Conservation (phyloP, 768 basidiomycete species). For the Astraeus odoratus region DNA sequence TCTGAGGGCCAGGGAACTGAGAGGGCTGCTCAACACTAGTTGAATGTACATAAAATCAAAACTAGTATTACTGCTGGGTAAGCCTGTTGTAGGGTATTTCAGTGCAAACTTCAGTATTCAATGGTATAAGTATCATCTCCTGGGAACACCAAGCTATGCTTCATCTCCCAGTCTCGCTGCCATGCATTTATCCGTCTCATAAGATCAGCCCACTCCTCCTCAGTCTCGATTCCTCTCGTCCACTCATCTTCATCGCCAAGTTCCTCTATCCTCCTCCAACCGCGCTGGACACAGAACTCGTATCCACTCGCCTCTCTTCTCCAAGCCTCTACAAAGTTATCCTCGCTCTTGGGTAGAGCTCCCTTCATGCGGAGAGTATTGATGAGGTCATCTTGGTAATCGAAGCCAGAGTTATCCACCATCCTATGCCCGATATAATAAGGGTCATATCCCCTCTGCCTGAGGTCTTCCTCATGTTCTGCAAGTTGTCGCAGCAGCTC, state of each 20-base stretch:
- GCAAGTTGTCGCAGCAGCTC: constrained; percentile 36
- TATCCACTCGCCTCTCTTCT: constrained; percentile 20
- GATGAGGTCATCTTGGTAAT: constrained; percentile 34
- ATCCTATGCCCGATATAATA: constrained; percentile 43
- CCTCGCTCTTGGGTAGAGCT: constrained; percentile 35
- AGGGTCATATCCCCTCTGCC: constrained; percentile 40
- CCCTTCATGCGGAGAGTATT: constrained; percentile 12
- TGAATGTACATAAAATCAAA: too few species aligned
- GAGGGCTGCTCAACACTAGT: too few species aligned
- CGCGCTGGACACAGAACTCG: background rate
- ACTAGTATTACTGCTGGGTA: too few species aligned
- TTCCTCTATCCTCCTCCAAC: background rate
- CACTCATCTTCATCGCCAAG: constrained; percentile 20
- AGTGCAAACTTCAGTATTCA: too few species aligned
- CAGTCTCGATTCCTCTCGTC: constrained; percentile 43
- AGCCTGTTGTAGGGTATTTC: too few species aligned
- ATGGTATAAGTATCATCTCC: too few species aligned
- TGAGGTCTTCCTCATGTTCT: constrained; percentile 32
- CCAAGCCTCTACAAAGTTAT: constrained; percentile 46
- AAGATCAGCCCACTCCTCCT: constrained; percentile 44
- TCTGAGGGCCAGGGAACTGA: too few species aligned
- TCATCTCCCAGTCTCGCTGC: too few species aligned
- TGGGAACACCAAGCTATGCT: too few species aligned
- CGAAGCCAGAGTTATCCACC: constrained; percentile 25
- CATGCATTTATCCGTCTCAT: constrained; percentile 42